Evolutionary conservation across 2,329 filamentous ascomycete genomes (phyloP), one percentile per base, ranked within the genome.

Genomic region (Cladobotryum mycophilum): DNA sequence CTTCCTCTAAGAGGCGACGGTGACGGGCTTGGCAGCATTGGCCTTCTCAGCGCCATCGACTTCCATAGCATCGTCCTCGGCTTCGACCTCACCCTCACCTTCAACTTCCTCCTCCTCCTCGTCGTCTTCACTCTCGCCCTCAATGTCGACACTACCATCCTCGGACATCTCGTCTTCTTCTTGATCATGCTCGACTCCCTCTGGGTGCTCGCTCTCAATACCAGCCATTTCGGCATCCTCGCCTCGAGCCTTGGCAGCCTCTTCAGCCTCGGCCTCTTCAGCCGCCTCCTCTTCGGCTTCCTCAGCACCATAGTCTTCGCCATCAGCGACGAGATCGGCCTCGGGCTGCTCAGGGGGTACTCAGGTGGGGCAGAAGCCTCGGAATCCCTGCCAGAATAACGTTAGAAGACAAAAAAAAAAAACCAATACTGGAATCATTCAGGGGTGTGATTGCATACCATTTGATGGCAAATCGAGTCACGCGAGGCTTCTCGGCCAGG

Each of bases 281-380:
- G 70, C 81, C n/a, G 80, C 82, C 48, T 84, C 84, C 47, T 85
- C 85, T 44, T 89, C 89, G 14, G 82, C 83, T 68, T 96, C 92
- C 50, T 97, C 93, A 18, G 88, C 89, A 55, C 92, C 93, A 64
- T 99, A 99, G 59, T 87, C 82, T 22, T 88, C 86, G 60, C 95
- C 93, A 60, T 96, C 92, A 41, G 86, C 86, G 47, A 81, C 79
- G 41, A 86, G 79, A 64, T 99, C 95, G 48, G 91, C 93, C 68
- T 99, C 93, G 40, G 93, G 93, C 73, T 99, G 93, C 68, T 99
- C 93, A 55, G 93, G 95, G 93, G 93, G 69, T 89, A 99, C 71
- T 99, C 92, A 57, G 93, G 85, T 2, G 93, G 93, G 30, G 93
- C 93, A 67, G 90, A 93, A 58, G 91, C 92, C 65, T 99, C 93